Base-by-base conservation (phyloP, 176 grass and related monocot genomes). In the Eleusine indica region DNA sequence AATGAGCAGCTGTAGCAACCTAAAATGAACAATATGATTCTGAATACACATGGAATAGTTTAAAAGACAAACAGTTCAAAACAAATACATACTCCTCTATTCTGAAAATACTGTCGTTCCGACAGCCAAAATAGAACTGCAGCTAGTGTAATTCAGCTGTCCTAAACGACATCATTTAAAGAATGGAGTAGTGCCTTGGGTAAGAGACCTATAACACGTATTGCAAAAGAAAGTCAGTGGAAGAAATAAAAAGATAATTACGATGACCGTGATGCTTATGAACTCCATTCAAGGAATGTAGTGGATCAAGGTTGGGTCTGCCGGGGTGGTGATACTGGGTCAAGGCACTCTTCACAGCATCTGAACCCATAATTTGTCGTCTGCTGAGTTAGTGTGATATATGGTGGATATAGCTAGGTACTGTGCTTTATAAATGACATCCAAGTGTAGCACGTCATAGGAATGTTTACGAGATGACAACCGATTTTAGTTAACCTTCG, bases 401-500 rank as follows among this genome's bases (percentile, higher is more conserved):
- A 88, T 15, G n/a, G 67, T 78, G 35, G n/a, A 38, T 73, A 70
- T 77, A 32, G 43, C 15, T 78, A 66, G 17, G 44, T 15, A 56
- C 40, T 61, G 68, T 68, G 48, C n/a, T 69, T 43, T 74, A 38
- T 12, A 61, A 70, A 81, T 7, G 9, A 6, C 25, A 39, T 65
- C 54, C 9, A 14, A 65, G 75, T 85, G 65, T 52, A 42, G 18
- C 25, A 32, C 81, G 66, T 73, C 58, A 68, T 28, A 81, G 44
- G 38, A 66, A 82, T 77, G 28, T 78, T 71, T 64, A 53, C 84
- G 12, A 80, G 51, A 54, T 12, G 28, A 85, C 37, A 80, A 43
- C 67, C 28, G 15, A 52, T 43, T 76, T 70, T 17, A 80, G 52
- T 75, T 30, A 75, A 32, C 18, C 63, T 74, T 21, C 70, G 64